Percentiles rank a stretch among this genome's conserved stretches.
phyloP scores from a whole-genome alignment of 73 alveolate species.

The Paramecium tetraurelia region DNA sequence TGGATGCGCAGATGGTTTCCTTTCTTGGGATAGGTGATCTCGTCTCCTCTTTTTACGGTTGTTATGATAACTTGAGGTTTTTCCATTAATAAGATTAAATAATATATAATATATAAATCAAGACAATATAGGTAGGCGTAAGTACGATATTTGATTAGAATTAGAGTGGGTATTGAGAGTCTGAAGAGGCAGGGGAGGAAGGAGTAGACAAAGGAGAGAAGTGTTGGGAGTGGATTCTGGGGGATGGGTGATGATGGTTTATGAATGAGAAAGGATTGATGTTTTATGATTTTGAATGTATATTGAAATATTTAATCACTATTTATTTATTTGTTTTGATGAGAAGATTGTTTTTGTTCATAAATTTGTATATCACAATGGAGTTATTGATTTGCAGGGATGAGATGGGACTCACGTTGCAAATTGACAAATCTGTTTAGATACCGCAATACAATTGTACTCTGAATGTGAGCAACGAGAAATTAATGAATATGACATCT shows the following conservation, averaged over 20 bases:
- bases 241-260: background rate
- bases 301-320: background rate
- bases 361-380: background rate
- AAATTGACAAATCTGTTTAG: background rate
- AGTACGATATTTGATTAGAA: background rate
- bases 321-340: conserved; percentile 7
- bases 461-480: background rate
- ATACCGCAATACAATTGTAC: conserved; percentile 2
- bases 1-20: background rate
- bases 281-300: conserved; percentile 15
- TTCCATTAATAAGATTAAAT: background rate
- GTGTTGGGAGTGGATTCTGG: background rate
- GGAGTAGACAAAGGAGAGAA: background rate
- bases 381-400: background rate
- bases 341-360: conserved; percentile 10
- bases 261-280: background rate
- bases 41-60: background rate
- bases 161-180: background rate
- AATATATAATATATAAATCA: background rate
- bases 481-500: conserved; percentile 9
- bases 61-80: background rate
- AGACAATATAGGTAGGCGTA: background rate
- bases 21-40: background rate
- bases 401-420: background rate
- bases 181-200: background rate